phyloP scores from a whole-genome alignment of 2,329 filamentous ascomycete species.

The Fusarium nisikadoi region DNA sequence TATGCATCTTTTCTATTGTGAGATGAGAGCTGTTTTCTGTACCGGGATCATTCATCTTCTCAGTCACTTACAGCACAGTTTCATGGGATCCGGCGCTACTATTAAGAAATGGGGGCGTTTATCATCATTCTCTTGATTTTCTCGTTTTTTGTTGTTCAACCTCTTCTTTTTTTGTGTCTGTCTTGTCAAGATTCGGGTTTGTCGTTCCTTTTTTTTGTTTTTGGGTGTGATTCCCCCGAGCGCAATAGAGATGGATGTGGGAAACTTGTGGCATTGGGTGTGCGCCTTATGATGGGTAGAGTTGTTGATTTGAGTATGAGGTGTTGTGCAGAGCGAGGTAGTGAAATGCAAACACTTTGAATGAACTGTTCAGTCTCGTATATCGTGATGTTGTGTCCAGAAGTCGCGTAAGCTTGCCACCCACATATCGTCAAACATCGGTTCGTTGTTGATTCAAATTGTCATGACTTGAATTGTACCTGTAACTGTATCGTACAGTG shows the following conservation, averaged over 20 bases:
- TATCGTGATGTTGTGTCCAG: not conserved
- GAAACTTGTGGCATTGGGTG: slow-evolving; percentile 25
- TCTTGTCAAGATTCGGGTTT: slow-evolving; percentile 19
- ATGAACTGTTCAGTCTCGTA: slow-evolving; percentile 1
- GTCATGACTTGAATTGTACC: slow-evolving; percentile 25
- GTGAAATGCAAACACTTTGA: slow-evolving; percentile 44
- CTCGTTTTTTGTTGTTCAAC: slow-evolving; percentile 26
- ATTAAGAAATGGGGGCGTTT: slow-evolving; percentile 40
- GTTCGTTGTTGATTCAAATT: not conserved
- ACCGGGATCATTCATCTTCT: slow-evolving; percentile 27
- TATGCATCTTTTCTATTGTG: not conserved
- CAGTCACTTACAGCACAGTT: slow-evolving; percentile 26
- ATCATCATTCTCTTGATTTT: slow-evolving; percentile 11
- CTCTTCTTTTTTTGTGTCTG: slow-evolving; percentile 8
- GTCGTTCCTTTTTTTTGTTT: slow-evolving; percentile 23
- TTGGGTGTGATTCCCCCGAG: slow-evolving; percentile 10
- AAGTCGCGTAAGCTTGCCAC: not conserved
- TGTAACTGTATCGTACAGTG: slow-evolving; percentile 44
- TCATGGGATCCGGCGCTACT: slow-evolving; percentile 46
- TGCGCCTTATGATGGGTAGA: slow-evolving; percentile 37
- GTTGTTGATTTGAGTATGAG: slow-evolving; percentile 10
- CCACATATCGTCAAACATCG: rapidly evolving
- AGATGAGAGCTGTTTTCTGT: not conserved
- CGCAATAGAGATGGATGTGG: slow-evolving; percentile 24
- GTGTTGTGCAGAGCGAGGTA: slow-evolving; percentile 39